These are phyloP conservation scores for Chaetomiaceae sp. DNA, from an alignment of 2,329 filamentous ascomycete genomes.

Conservation along the genomic window DNA sequence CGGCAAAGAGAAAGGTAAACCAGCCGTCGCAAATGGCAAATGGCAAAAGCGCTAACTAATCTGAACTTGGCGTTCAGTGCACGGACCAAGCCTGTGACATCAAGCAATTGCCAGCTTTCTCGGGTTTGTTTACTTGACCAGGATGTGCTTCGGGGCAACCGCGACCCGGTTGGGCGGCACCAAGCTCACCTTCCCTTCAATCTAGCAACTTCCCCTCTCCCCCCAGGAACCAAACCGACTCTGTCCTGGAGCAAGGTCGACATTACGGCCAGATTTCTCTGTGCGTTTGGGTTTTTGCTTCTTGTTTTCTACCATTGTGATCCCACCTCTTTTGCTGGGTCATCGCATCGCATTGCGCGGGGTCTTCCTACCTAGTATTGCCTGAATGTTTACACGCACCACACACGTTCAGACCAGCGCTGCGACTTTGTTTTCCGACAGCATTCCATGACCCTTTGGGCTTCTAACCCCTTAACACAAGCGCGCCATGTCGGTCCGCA, in stretches of 20 bases:
- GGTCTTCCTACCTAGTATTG: conserved; percentile 10
- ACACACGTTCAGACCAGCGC: conserved; percentile 6
- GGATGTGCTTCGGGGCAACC: conserved; percentile 25
- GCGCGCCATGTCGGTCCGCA: conserved; percentile 64
- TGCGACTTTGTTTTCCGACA: conserved; percentile 12
- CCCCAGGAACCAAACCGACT: neutral
- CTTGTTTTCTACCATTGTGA: neutral
- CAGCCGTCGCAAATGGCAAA: neutral
- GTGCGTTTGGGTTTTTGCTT: neutral
- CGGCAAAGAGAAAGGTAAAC: neutral
- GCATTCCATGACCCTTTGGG: conserved; percentile 20
- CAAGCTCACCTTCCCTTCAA: neutral
- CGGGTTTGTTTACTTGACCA: conserved; percentile 27
- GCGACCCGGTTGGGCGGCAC: conserved; percentile 6
- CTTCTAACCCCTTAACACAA: conserved; percentile 3
- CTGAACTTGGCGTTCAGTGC: neutral
- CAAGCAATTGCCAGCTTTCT: conserved; percentile 5
- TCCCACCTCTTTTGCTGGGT: neutral
- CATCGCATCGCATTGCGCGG: neutral
- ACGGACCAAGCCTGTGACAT: conserved; percentile 20
- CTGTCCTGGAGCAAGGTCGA: neutral
- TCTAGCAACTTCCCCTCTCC: conserved; percentile 1
- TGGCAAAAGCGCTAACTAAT: too few relatives aligned
- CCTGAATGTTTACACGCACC: conserved; percentile 21
- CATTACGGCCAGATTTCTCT: neutral